phyloP scores from a whole-genome alignment of 2,329 filamentous ascomycete species.

The Trichophyton mentagrophytes region DNA sequence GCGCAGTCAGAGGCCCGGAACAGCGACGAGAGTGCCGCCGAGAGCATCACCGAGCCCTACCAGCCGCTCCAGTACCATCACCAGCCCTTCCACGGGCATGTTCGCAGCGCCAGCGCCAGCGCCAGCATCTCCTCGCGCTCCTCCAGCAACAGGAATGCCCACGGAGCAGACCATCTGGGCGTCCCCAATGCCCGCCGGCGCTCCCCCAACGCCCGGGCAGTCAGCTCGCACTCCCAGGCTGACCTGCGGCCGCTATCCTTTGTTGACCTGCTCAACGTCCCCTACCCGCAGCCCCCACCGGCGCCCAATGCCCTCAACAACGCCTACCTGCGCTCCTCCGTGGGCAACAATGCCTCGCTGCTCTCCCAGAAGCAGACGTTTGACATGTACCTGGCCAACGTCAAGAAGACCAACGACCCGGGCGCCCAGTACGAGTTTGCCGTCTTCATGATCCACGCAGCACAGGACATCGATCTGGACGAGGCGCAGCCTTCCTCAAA shows the following conservation, averaged over 20 bases:
- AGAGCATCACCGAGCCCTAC: constrained; percentile 17
- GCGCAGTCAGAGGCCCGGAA: constrained; percentile 5
- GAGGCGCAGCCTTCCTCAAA: not conserved
- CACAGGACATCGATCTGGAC: constrained; percentile 30
- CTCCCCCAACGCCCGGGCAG: constrained; percentile 39
- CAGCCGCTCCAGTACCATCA: constrained; percentile 43
- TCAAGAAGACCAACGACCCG: constrained; percentile 89
- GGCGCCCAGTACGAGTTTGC: constrained; percentile 94
- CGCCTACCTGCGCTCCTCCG: constrained; percentile 58
- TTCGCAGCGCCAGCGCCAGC: constrained; percentile 16
- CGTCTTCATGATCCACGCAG: constrained; percentile 80
- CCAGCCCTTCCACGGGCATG: constrained; percentile 32
- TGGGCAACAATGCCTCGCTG: constrained; percentile 83
- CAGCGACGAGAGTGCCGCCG: constrained; percentile 7
- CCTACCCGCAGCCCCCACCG: constrained; percentile 67
- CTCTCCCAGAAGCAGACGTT: constrained; percentile 86
- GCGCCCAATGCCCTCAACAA: constrained; percentile 60
- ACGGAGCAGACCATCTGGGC: constrained; percentile 38
- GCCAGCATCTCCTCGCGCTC: constrained; percentile 23
- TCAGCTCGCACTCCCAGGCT: constrained; percentile 37
- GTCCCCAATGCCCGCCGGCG: constrained; percentile 47
- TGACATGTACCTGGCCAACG: constrained; percentile 93
- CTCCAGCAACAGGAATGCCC: not conserved
- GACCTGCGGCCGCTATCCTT: constrained; percentile 48
- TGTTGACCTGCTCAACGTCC: constrained; percentile 50